These are phyloP conservation scores for Colletotrichum karsti DNA, from an alignment of 2,329 filamentous ascomycete genomes.

Conservation along the genomic window DNA sequence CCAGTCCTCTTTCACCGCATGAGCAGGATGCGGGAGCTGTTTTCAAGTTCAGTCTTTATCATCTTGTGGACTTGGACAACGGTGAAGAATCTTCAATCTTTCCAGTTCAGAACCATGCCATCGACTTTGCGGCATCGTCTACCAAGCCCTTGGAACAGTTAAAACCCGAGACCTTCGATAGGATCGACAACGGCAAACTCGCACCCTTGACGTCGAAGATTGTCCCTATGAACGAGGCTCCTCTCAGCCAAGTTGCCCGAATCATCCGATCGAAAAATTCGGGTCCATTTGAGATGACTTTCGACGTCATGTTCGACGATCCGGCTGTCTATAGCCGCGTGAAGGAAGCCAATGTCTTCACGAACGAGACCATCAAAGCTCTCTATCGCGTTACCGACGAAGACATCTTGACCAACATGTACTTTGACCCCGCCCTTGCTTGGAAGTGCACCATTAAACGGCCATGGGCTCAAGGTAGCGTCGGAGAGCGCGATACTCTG, in stretches of 20 bases:
- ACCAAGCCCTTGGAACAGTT: neutral
- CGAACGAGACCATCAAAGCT: conserved; percentile 40
- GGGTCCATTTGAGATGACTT: conserved; percentile 60
- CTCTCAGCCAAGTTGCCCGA: conserved; percentile 43
- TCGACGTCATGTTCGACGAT: conserved; percentile 58
- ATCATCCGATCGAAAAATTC: conserved; percentile 60
- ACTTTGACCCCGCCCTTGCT: conserved; percentile 54
- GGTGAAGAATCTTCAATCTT: conserved; percentile 33
- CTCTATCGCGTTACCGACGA: conserved; percentile 38
- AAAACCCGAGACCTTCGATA: neutral
- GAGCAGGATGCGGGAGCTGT: conserved; percentile 42
- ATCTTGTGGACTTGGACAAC: conserved; percentile 51
- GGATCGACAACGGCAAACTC: neutral
- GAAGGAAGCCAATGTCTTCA: conserved; percentile 45
- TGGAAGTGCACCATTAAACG: conserved; percentile 54
- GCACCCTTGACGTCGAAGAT: neutral
- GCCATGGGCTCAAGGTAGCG: conserved; percentile 42
- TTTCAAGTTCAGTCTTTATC: conserved; percentile 57
- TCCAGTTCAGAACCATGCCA: neutral
- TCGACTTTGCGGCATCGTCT: neutral
- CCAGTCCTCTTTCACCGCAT: conserved; percentile 25
- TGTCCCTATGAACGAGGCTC: neutral
- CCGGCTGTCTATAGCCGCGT: conserved; percentile 43
- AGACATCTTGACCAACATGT: conserved; percentile 46
- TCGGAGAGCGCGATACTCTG: conserved; percentile 46